phyloP scores from a whole-genome alignment of 1,284 basidiomycete species.

The Xerocomus nothofagi region DNA sequence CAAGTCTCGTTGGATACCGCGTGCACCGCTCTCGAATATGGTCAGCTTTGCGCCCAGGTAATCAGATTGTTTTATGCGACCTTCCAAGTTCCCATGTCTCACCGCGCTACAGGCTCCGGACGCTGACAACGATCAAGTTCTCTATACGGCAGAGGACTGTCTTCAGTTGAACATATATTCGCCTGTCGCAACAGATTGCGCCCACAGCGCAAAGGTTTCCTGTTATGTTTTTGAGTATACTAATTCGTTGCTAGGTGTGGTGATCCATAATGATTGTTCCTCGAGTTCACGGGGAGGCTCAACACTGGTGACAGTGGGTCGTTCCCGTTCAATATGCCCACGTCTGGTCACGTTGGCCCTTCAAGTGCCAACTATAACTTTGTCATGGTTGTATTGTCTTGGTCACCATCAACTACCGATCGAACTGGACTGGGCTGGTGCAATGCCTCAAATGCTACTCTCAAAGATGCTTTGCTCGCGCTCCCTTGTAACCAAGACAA shows the following conservation, averaged over 20 bases:
- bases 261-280: background rate
- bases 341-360: conserved; percentile 2
- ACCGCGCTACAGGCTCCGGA: conserved; percentile 5
- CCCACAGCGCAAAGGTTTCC: background rate
- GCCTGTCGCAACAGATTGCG: conserved; percentile 1
- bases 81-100: background rate
- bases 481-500: conserved; percentile 35
- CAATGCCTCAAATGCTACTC: conserved; percentile 13
- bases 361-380: conserved; percentile 7
- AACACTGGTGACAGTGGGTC: conserved; percentile 8
- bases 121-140: conserved; percentile 5
- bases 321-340: conserved; percentile 10
- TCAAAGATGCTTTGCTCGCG: conserved; percentile 19
- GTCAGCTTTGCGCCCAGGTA: conserved; percentile 10
- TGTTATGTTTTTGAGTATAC: conserved; percentile 17
- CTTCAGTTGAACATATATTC: conserved; percentile 13
- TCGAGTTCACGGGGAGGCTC: conserved; percentile 14
- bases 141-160: conserved; percentile 11
- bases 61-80: background rate
- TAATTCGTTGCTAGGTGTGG: background rate
- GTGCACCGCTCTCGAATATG: conserved; percentile 2
- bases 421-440: conserved; percentile 15
- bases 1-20: background rate
- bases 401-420: conserved; percentile 37
- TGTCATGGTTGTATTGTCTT: conserved; percentile 21